A percentile compares a stretch with the other conserved stretches of the same genome.
These are phyloP conservation scores for Dorcoceras hygrometricum DNA, from an alignment of 257 asterid genomes.

Conservation along the genomic window DNA sequence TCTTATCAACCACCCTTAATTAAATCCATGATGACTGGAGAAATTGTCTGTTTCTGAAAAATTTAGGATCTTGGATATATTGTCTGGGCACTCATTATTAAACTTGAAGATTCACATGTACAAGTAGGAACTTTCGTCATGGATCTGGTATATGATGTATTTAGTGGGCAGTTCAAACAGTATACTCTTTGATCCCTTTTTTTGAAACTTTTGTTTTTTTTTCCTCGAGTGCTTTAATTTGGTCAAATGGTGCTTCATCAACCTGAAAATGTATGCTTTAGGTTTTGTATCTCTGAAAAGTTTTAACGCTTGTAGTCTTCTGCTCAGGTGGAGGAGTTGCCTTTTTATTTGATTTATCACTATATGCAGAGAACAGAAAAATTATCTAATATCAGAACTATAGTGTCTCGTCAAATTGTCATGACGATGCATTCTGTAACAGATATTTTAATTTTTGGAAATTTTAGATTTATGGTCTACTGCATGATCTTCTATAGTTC, in stretches of 20 bases:
- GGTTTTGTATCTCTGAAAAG: background rate
- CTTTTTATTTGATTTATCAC: background rate
- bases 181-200: constrained; percentile 3
- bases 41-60: background rate
- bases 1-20: background rate
- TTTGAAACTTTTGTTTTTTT: background rate
- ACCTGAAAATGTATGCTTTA: background rate
- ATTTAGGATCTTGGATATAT: background rate
- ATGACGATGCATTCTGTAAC: background rate
- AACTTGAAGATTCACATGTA: constrained; percentile 3
- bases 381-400: too few species aligned
- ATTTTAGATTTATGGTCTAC: constrained; percentile 5
- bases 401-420: background rate
- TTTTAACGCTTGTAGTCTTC: background rate
- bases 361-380: background rate
- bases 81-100: constrained; percentile 12
- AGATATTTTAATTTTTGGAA: background rate
- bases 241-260: background rate
- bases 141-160: constrained; percentile 5
- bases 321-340: background rate
- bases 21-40: too few species aligned
- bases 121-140: constrained; percentile 1
- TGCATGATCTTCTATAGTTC: constrained; percentile 4
- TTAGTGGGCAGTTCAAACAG: too few species aligned
- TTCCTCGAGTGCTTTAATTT: background rate